Evolutionary conservation across 345 rosid species (phyloP).

Genomic region (Limnanthes douglasii): DNA sequence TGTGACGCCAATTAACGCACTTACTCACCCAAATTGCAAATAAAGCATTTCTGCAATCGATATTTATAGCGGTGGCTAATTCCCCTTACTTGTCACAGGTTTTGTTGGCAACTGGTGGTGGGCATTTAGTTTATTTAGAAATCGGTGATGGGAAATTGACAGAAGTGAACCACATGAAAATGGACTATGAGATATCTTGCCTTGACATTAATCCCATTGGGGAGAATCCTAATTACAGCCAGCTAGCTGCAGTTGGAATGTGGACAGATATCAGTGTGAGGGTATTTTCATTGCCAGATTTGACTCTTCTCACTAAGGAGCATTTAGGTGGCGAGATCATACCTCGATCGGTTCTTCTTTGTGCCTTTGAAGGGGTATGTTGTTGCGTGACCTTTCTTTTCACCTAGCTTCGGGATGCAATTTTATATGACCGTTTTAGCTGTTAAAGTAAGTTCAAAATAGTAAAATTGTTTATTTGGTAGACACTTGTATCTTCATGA

Average conservation of each 20-base stretch:
- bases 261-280: slow-evolving; percentile 93
- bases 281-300: slow-evolving; percentile 64
- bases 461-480: background rate
- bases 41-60: too few relatives aligned
- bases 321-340: slow-evolving; percentile 90
- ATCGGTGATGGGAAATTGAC: slow-evolving; percentile 68
- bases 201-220: slow-evolving; percentile 89
- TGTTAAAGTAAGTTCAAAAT: slow-evolving; percentile 5
- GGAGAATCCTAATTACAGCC: slow-evolving; percentile 55
- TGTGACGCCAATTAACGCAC: too few relatives aligned
- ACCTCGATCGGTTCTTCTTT: slow-evolving; percentile 84
- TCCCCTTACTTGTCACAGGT: slow-evolving; percentile 33
- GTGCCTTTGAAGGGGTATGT: slow-evolving; percentile 94
- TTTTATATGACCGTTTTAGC: slow-evolving; percentile 1
- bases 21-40: too few relatives aligned
- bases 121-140: slow-evolving; percentile 83
- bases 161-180: slow-evolving; percentile 48
- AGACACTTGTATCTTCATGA: too few relatives aligned
- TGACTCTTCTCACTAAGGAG: slow-evolving; percentile 75
- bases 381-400: slow-evolving; percentile 3
- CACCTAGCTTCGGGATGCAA: background rate
- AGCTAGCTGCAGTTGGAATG: slow-evolving; percentile 96
- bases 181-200: slow-evolving; percentile 88
- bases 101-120: slow-evolving; percentile 90
- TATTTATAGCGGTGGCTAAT: background rate